A percentile compares a stretch with the other conserved stretches of the same genome.
These are phyloP conservation scores for Paramarasmius palmivorus DNA, from an alignment of 1,284 basidiomycete genomes.

Conservation along the genomic window DNA sequence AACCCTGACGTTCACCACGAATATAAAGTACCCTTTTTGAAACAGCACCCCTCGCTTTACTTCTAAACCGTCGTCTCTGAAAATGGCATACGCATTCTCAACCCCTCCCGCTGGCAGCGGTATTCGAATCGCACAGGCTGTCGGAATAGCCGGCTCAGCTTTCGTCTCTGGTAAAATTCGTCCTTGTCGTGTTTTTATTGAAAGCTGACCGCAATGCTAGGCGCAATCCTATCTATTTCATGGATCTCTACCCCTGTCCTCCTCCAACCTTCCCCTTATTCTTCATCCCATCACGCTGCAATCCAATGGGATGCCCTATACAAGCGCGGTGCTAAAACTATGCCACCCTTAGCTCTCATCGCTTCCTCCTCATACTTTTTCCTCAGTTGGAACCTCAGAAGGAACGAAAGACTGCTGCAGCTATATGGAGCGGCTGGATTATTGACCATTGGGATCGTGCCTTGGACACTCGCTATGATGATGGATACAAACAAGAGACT, in stretches of 20 bases:
- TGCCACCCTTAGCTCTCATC: neutral
- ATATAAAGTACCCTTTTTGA: too few species aligned
- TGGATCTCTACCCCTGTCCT: neutral
- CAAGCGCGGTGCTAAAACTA: neutral
- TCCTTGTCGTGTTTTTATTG: neutral
- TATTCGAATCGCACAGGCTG: neutral
- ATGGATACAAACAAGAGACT: neutral
- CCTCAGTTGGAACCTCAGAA: neutral
- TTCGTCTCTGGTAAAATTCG: neutral
- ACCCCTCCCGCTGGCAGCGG: neutral
- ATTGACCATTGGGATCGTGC: conserved; percentile 1
- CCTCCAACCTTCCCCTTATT: neutral
- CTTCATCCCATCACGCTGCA: neutral
- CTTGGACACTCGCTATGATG: neutral
- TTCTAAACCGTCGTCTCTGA: too few species aligned
- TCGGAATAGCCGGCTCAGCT: neutral
- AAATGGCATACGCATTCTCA: neutral
- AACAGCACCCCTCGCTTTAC: too few species aligned
- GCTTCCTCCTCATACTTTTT: neutral
- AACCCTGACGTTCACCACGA: too few species aligned
- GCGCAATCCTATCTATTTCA: too few species aligned
- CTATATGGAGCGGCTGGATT: neutral
- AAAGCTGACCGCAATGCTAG: too few species aligned
- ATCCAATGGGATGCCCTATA: conserved; percentile 1
- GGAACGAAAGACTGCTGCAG: neutral